Conservation (phyloP, 148 eudicot species). For the Cornus florida region DNA sequence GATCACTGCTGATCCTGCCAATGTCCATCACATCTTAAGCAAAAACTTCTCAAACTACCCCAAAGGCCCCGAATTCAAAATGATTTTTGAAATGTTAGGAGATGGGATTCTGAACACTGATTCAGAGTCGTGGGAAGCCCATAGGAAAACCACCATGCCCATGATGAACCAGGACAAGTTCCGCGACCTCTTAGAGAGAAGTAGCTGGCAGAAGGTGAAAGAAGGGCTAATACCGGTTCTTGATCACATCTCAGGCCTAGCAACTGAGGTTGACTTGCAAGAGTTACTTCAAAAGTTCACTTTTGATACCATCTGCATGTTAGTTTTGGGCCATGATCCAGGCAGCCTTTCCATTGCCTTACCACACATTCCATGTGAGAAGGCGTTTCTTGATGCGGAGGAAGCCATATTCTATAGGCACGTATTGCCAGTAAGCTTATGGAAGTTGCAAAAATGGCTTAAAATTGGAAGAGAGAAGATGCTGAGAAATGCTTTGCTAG, state of each 20-base stretch:
- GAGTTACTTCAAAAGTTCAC: conserved; percentile 19
- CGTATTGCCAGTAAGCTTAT: conserved; percentile 20
- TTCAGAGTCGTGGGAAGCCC: conserved; percentile 8
- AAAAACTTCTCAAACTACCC: conserved; percentile 24
- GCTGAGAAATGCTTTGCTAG: conserved; percentile 7
- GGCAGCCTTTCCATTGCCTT: conserved; percentile 13
- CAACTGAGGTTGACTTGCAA: conserved; percentile 22
- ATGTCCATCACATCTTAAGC: conserved; percentile 29
- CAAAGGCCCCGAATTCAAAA: conserved; percentile 26
- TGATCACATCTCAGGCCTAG: neutral
- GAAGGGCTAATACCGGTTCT: conserved; percentile 14
- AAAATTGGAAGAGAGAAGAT: conserved; percentile 25
- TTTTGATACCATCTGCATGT: conserved; percentile 6
- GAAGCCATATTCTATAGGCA: conserved; percentile 31
- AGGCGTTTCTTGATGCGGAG: conserved; percentile 23
- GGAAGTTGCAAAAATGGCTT: conserved; percentile 29
- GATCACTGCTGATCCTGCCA: conserved; percentile 29
- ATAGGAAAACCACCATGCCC: conserved; percentile 11
- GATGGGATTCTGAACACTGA: conserved; percentile 23
- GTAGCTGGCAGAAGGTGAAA: conserved; percentile 10
- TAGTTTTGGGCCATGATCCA: conserved; percentile 29
- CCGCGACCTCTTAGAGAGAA: neutral
- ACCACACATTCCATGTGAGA: conserved; percentile 16
- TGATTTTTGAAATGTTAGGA: conserved; percentile 29
- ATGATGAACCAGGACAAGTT: conserved; percentile 15